Conservation (phyloP, 495 filamentous ascomycete genomes). For the Aspergillus sclerotioniger region DNA sequence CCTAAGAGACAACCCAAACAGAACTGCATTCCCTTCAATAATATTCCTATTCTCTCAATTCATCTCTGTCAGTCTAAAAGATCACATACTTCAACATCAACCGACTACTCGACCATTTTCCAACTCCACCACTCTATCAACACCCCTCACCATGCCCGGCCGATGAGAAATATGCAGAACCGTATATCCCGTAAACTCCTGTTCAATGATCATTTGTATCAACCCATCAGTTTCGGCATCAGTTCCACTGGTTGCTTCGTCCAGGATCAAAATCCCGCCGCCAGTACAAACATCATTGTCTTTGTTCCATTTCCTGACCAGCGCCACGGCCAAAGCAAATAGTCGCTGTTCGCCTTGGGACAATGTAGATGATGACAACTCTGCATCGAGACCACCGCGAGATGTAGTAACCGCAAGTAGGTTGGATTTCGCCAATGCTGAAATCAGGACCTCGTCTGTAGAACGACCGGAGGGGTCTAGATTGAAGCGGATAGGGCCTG, state of each 20-base stretch:
- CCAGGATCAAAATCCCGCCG: neutral
- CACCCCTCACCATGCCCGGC: neutral
- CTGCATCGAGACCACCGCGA: neutral
- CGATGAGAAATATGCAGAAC: neutral
- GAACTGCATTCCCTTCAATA: too few species aligned
- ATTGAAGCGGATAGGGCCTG: conserved; percentile 4
- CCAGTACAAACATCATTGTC: neutral
- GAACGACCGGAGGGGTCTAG: neutral
- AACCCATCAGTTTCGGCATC: neutral
- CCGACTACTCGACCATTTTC: neutral
- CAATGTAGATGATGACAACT: neutral
- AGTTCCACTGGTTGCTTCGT: conserved; percentile 1
- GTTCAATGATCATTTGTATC: neutral
- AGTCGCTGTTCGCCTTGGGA: neutral
- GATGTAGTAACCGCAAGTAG: neutral
- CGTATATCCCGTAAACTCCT: conserved; percentile 1
- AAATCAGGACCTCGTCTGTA: neutral
- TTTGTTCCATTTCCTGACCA: neutral
- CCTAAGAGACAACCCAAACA: too few species aligned
- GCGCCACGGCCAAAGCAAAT: neutral
- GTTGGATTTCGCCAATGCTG: neutral
- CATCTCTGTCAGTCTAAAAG: too few species aligned
- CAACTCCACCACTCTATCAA: neutral
- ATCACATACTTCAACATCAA: too few species aligned
- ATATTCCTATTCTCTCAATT: too few species aligned